phyloP scores from a whole-genome alignment of 306 rosid species.

The Acmispon strigosus region DNA sequence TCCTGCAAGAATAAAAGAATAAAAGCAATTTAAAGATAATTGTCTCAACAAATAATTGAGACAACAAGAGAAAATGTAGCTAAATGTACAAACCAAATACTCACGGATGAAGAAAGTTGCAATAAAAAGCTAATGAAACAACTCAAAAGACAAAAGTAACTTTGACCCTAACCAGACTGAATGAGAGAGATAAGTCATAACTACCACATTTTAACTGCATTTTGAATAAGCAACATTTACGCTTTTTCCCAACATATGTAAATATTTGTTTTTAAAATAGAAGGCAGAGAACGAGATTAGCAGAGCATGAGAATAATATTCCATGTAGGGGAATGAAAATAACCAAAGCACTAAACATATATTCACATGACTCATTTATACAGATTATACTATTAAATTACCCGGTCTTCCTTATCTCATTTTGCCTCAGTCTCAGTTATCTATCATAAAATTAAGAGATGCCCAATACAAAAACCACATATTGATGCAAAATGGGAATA shows the following conservation, averaged over 20 bases:
- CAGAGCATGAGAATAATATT: not conserved
- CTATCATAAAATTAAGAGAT: not conserved
- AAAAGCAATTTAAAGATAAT: constrained; percentile 9
- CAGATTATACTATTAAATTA: not conserved
- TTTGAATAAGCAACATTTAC: not conserved
- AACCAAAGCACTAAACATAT: not conserved
- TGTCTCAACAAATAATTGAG: not conserved
- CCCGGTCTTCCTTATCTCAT: not conserved
- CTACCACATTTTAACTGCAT: not conserved
- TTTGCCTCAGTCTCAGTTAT: not conserved
- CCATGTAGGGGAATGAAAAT: not conserved
- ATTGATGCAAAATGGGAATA: not conserved
- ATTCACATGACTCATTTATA: not conserved
- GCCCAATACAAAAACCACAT: not conserved
- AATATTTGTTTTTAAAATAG: not conserved
- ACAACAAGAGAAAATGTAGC: not conserved
- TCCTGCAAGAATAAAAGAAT: constrained; percentile 47
- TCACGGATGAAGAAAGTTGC: not conserved
- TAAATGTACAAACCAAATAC: not conserved
- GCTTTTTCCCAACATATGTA: not conserved
- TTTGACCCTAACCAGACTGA: not conserved
- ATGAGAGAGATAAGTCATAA: not conserved
- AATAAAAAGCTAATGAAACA: not conserved
- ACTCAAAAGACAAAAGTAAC: not conserved
- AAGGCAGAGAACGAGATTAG: not conserved